phyloP scores from a whole-genome alignment of 495 filamentous ascomycete genomes.

The Aspergillus conjunctus region DNA sequence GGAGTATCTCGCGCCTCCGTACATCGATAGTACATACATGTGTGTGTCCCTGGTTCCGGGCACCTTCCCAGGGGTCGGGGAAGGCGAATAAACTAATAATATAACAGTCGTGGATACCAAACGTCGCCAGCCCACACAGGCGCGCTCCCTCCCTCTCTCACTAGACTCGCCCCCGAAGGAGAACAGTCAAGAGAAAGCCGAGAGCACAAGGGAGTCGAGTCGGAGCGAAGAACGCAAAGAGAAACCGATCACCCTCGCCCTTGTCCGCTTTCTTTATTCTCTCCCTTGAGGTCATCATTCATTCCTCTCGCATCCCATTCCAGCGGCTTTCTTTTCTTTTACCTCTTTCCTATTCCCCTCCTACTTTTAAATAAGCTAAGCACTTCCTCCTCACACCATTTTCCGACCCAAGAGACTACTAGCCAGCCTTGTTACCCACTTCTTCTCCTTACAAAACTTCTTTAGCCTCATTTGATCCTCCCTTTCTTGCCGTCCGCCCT shows the following conservation, averaged over 20 bases:
- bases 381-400: constrained; percentile 20
- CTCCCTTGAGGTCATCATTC: constrained; percentile 19
- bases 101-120: constrained; percentile 22
- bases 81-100: constrained; percentile 21
- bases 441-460: constrained; percentile 15
- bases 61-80: constrained; percentile 24
- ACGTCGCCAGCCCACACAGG: constrained; percentile 17
- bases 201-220: constrained; percentile 6
- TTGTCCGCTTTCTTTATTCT: constrained; percentile 15
- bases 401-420: constrained; percentile 4
- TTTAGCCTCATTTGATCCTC: constrained; percentile 7
- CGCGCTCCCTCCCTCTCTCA: too few relatives aligned
- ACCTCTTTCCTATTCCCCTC: constrained; percentile 23
- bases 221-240: constrained; percentile 6
- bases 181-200: not conserved
- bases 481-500: constrained; percentile 14
- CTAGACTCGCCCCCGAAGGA: too few relatives aligned
- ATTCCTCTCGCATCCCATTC: constrained; percentile 22
- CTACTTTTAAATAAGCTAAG: constrained; percentile 14
- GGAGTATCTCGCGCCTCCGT: too few relatives aligned
- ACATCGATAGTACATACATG: too few relatives aligned
- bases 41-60: constrained; percentile 24
- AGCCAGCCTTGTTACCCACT: constrained; percentile 9
- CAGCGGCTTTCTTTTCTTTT: constrained; percentile 13
- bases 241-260: constrained; percentile 11